phyloP scores from a whole-genome alignment of 495 filamentous ascomycete genomes.

The Cercophora newfieldiana region DNA sequence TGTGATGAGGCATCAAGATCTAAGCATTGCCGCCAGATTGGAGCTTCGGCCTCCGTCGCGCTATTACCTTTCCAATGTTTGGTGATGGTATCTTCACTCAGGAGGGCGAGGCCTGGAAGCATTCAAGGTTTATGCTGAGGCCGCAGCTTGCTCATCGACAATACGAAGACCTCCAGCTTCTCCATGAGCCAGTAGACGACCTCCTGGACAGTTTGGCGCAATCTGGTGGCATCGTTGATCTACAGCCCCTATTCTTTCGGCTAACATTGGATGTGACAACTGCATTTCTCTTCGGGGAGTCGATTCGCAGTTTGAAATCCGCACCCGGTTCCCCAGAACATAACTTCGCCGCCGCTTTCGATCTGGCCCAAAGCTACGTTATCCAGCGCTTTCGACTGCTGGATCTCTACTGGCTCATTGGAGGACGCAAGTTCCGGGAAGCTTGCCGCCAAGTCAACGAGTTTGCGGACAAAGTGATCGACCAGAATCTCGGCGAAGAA shows the following conservation, averaged over 20 bases:
- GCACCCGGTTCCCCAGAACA: constrained; percentile 10
- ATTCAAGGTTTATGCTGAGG: constrained; percentile 5
- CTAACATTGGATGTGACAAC: constrained; percentile 12
- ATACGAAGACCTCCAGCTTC: constrained; percentile 8
- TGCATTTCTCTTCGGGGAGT: constrained; percentile 10
- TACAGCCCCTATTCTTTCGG: constrained; percentile 10
- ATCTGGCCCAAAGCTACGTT: constrained; percentile 11
- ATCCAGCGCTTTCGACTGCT: constrained; percentile 14
- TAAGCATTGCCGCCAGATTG: not conserved
- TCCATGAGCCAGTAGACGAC: constrained; percentile 3
- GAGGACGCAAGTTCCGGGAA: constrained; percentile 10
- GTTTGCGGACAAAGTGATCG: constrained; percentile 13
- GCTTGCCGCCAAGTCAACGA: constrained; percentile 11
- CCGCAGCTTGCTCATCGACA: constrained; percentile 10
- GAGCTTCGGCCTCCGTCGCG: constrained; percentile 8
- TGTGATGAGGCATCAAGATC: not conserved
- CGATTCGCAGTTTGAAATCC: constrained; percentile 9
- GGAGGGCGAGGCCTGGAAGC: constrained; percentile 15
- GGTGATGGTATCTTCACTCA: constrained; percentile 11
- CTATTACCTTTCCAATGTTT: constrained; percentile 10
- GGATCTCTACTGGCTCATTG: constrained; percentile 11
- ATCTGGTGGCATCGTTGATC: constrained; percentile 1
- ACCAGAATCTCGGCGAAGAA: constrained; percentile 6
- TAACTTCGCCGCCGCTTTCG: constrained; percentile 2
- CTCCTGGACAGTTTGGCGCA: constrained; percentile 3